Evolutionary conservation across 2,329 filamentous ascomycete genomes (phyloP), one percentile per base, ranked within the genome.

Genomic region (Ilyonectria mors-panacis): DNA sequence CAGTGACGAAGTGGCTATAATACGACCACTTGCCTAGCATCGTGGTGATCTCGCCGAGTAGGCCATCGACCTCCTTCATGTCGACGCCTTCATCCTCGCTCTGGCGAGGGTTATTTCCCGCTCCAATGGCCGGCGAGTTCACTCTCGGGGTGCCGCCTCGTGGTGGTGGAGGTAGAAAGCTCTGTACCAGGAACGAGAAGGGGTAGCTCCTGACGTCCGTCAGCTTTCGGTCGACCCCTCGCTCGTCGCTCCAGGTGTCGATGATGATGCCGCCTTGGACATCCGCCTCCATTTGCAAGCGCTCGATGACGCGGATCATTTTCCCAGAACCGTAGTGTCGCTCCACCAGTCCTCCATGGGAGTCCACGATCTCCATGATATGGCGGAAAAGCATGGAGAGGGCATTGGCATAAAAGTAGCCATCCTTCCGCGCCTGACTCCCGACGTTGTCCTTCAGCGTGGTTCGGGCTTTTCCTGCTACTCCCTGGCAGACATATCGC

Each of bases 171-270:
- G 93, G 90, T 53, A 97, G 80, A 78, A 97, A 98, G 82, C 95
- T 98, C 81, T 98, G 95, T 0, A 98, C 95, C 50, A 99, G 84
- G 78, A 99, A 99, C 0, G 95, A 97, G 80, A 97, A 99, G 1
- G 96, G 95, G 78, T 99, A 99, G 62, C 95, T 97, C 83, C 97
- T 98, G 80, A 97, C 94, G 76, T 99, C 96, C 3, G 93, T 98
- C 68, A 99, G 85, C 77, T 92, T 94, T 74, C 95, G 89, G 77
- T 95, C 93, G 54, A 99, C 89, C 66, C 86, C 88, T 66, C 94
- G 89, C 77, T 98, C 95, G 71, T 99, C 96, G 62, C 91, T 92
- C 94, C 96, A 99, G 0, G 95, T 96, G 78, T 99, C 96, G 59
- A 99, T 85, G 65, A 99, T 91, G 73, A 98, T 97, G 70, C 96